Percentiles rank a stretch among this genome's conserved stretches.
Evolutionary conservation across 23 red algal species (phyloP).

Genomic region (Gracilaria gracilis): DNA sequence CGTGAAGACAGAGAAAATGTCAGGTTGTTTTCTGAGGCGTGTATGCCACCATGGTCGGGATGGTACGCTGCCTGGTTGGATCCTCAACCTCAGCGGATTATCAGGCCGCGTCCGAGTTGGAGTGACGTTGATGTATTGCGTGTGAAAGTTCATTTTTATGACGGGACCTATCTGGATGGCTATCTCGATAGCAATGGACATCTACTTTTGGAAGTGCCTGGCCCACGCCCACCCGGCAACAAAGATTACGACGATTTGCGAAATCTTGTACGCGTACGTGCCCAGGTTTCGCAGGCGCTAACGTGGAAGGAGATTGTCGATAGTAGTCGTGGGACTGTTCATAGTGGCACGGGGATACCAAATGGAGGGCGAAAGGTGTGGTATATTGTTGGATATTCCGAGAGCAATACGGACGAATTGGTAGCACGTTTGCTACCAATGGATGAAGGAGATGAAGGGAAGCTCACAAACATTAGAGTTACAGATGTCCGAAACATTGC

Average conservation of each 20-base stretch:
- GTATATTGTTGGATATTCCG: not conserved
- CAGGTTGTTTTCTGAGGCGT: constrained; percentile 17
- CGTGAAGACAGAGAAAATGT: not conserved
- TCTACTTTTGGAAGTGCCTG: not conserved
- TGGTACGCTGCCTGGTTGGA: constrained; percentile 49
- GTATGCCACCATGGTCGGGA: constrained; percentile 29
- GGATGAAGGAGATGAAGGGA: constrained; percentile 26
- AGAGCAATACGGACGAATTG: not conserved
- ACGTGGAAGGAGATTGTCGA: constrained; percentile 18
- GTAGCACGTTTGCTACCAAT: not conserved
- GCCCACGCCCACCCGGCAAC: not conserved
- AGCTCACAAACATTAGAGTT: not conserved
- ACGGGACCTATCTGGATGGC: constrained; percentile 29
- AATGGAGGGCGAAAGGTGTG: constrained; percentile 33
- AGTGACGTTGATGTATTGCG: constrained; percentile 14
- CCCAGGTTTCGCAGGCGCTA: constrained; percentile 25
- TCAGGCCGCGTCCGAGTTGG: not conserved
- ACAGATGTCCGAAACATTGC: not conserved
- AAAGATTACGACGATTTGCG: constrained; percentile 18
- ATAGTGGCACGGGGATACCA: constrained; percentile 25
- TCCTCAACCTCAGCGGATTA: constrained; percentile 5
- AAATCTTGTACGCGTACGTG: not conserved
- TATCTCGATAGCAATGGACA: constrained; percentile 31
- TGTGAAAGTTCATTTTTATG: constrained; percentile 12
- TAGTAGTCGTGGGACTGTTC: not conserved